phyloP scores from a whole-genome alignment of 164 flowering plant species.

The Annona squamosa region DNA sequence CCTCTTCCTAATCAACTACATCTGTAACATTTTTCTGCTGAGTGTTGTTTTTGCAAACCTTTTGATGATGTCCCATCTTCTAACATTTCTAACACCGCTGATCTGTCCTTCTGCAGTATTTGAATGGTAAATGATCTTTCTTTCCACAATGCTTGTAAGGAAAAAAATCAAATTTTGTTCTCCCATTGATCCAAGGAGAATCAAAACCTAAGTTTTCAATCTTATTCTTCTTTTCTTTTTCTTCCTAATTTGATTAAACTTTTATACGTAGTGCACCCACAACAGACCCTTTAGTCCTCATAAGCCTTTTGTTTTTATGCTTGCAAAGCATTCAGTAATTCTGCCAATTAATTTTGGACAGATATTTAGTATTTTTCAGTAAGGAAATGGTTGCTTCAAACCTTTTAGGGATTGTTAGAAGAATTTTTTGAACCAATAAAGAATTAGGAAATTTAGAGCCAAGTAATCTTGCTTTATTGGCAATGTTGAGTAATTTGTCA shows the following conservation, averaged over 20 bases:
- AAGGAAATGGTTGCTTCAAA: constrained; percentile 1
- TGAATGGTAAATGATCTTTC: no score
- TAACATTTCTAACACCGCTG: no score
- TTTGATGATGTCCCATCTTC: no score
- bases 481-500: constrained; percentile 4
- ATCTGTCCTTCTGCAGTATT: not conserved
- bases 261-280: not conserved
- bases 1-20: not conserved
- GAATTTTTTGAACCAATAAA: not conserved
- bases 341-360: constrained; percentile 4
- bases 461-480: constrained; percentile 2
- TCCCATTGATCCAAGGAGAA: no score
- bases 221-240: no score
- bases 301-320: constrained; percentile 5
- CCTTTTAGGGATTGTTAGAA: constrained; percentile 2
- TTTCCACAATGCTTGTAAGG: no score
- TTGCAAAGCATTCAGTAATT: constrained; percentile 1
- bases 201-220: no score
- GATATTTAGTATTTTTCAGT: not conserved
- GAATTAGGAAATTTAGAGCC: not conserved
- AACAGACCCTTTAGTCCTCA: constrained; percentile 1
- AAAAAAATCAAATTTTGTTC: no score
- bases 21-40: not conserved
- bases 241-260: no score
- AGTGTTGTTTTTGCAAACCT: not conserved